Percentiles rank a stretch among this genome's conserved stretches.
Evolutionary conservation across 306 rosid genomes (phyloP).

Genomic region (Corylus americana): DNA sequence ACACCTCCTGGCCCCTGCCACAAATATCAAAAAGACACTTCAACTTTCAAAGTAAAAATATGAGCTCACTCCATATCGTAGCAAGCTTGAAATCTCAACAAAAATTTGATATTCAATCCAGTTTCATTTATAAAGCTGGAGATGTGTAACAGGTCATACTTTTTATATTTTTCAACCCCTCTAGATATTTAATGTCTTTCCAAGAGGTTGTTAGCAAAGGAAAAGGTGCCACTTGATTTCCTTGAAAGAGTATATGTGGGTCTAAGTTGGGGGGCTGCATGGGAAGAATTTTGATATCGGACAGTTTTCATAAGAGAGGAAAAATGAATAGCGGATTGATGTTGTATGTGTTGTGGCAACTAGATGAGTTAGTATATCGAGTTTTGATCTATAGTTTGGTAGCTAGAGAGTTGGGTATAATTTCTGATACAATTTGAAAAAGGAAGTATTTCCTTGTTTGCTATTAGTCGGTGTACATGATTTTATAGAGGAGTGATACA

Average conservation of each 20-base stretch:
- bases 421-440: not conserved
- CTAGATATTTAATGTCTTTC: not conserved
- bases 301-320: not conserved
- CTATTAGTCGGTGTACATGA: not conserved
- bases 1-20: constrained; percentile 99
- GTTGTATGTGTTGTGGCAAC: not conserved
- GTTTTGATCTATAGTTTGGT: not conserved
- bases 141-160: not conserved
- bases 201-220: not conserved
- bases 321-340: not conserved
- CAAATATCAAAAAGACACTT: constrained; percentile 32
- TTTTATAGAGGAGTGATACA: too few relatives aligned
- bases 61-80: not conserved
- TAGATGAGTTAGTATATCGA: not conserved
- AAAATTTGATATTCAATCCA: not conserved
- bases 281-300: not conserved
- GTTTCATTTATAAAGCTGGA: not conserved
- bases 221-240: not conserved
- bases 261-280: not conserved
- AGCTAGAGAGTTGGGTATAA: not conserved
- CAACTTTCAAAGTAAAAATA: constrained; percentile 16
- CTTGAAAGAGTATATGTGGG: not conserved
- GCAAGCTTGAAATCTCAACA: constrained; percentile 9
- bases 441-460: not conserved
- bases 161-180: not conserved